Base-by-base conservation (phyloP, 2,329 filamentous ascomycete species). In the Talaromyces piceae region DNA sequence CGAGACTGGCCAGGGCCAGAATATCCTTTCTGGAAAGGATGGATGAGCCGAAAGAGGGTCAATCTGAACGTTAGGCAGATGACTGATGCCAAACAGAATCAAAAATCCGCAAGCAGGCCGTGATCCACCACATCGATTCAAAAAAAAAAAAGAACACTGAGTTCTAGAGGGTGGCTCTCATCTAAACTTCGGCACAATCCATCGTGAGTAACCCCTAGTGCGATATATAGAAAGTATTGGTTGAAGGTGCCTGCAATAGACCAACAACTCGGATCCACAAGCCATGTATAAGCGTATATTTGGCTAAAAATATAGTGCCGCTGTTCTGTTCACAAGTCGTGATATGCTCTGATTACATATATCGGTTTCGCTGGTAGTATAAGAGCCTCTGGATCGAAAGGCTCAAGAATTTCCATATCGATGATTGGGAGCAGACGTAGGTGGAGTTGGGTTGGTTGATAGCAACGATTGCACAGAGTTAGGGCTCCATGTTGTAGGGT, bases 21-120 rank as follows among this genome's bases (percentile, higher is more conserved):
- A 41, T 89, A 80, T 62, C 75, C 81, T 47, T 74, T 75, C 37
- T 96, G 90, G 88, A 79, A 76, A 58, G 88, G 87, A 1, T 97
- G 91, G 91, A 91, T 97, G 87, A 73, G 73, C 55, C 82, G 80
- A 45, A 96, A 96, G 71, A 78, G 91, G 56, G 82, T 97, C 61
- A 97, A 97, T 66, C 65, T 97, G 45, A 97, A 97, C 66, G 87
- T 96, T 8, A 78, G 91, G 13, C 47, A 50, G 51, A 54, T 49
- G 51, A 47, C 16, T 45, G 44, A 54, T 27, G 31, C 37, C 18
- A 41, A 8, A 5, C 6, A n/a, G 5, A 48, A 5, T 4, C 1
- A 23, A 43, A 22, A 43, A n/a, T 7, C 33, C 33, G 16, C 33
- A 37, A 26, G n/a, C 13, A 31, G 3, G 28, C 16, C 13, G 25